These are phyloP conservation scores for Lecanicillium sp. DNA, from an alignment of 2,329 filamentous ascomycete genomes.

Conservation along the genomic window DNA sequence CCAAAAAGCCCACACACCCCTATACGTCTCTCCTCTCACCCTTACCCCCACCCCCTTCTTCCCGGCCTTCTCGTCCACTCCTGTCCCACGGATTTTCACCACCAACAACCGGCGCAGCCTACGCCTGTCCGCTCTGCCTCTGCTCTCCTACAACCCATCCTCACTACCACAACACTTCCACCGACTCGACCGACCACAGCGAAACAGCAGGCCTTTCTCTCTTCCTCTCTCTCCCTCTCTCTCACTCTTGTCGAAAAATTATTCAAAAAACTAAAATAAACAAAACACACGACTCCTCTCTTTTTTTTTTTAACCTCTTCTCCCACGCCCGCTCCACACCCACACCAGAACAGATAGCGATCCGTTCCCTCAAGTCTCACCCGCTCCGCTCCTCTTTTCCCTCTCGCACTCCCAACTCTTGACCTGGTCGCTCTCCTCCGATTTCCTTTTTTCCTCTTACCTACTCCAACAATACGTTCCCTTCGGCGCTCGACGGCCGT, in stretches of 20 bases:
- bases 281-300: background rate
- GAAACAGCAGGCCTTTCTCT: background rate
- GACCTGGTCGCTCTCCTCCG: background rate
- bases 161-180: constrained; percentile 5
- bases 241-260: no score
- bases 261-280: no score
- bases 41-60: background rate
- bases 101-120: background rate
- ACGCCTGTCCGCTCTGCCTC: background rate
- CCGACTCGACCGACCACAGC: background rate
- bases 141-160: constrained; percentile 1
- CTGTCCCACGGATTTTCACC: constrained; percentile 12
- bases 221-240: background rate
- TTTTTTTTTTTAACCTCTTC: background rate
- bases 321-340: background rate
- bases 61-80: constrained; percentile 9
- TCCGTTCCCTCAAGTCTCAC: background rate
- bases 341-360: constrained; percentile 11
- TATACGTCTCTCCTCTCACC: background rate
- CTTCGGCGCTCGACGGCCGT: constrained; percentile 1
- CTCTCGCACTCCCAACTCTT: background rate
- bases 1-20: no score
- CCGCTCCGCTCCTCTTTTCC: background rate
- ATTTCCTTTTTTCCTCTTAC: background rate
- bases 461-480: background rate